Evolutionary conservation across 1,284 basidiomycete species (phyloP).

Genomic region (Sutorius eximius): DNA sequence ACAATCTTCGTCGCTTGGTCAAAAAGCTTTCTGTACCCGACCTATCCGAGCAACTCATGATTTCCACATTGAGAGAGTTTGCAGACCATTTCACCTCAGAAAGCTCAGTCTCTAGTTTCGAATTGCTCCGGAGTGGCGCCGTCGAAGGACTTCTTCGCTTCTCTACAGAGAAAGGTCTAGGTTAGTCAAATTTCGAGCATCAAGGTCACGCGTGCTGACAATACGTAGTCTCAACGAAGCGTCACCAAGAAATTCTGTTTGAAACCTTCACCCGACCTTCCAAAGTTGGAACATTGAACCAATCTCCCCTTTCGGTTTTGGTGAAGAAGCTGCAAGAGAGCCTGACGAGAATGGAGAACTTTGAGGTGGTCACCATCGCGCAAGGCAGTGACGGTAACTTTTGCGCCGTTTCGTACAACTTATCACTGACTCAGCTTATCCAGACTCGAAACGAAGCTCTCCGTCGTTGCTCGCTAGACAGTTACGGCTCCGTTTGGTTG

Average conservation of each 20-base stretch:
- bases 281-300: conserved; percentile 43
- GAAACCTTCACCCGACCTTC: conserved; percentile 67
- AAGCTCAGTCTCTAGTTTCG: conserved; percentile 91
- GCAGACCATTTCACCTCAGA: conserved; percentile 80
- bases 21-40: conserved; percentile 55
- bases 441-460: conserved; percentile 84
- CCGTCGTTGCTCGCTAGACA: conserved; percentile 86
- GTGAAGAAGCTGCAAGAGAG: conserved; percentile 95
- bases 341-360: conserved; percentile 90
- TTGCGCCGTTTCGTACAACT: conserved; percentile 1
- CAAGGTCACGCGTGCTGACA: conserved; percentile 11
- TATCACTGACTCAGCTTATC: conserved; percentile 1
- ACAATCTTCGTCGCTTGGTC: conserved; percentile 65
- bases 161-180: conserved; percentile 60
- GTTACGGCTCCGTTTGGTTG: conserved; percentile 83
- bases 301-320: conserved; percentile 74
- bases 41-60: conserved; percentile 65
- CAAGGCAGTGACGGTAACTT: conserved; percentile 68
- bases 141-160: conserved; percentile 87
- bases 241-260: conserved; percentile 71
- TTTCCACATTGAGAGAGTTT: conserved; percentile 66
- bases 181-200: conserved; percentile 18
- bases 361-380: conserved; percentile 86
- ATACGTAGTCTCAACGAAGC: conserved; percentile 51
- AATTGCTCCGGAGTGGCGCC: conserved; percentile 90